Evolutionary conservation across 202 grass and related monocot genomes (phyloP).

Genomic region (Saccharum hybrid): DNA sequence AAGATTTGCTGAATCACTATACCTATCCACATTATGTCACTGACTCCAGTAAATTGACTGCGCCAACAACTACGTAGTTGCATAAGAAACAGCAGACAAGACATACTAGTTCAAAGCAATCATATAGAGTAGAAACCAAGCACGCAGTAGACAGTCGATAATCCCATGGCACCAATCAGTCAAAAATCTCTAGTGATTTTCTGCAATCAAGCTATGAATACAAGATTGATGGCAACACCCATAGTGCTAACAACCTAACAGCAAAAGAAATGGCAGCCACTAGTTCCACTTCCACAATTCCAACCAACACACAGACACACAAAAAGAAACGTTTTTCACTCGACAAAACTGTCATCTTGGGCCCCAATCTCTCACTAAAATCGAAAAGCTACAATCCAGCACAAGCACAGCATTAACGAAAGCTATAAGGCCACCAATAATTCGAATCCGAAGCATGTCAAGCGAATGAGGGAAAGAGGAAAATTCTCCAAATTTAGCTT

Average conservation of each 20-base stretch:
- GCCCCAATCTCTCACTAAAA: conserved; percentile 39
- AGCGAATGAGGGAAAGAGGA: background rate
- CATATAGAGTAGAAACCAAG: background rate
- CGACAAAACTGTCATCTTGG: background rate
- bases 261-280: conserved; percentile 29
- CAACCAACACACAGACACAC: conserved; percentile 25
- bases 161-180: conserved; percentile 25
- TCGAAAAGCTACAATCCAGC: conserved; percentile 34
- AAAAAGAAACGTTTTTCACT: background rate
- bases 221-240: conserved; percentile 31
- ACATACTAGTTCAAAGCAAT: conserved; percentile 19
- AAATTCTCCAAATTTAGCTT: conserved; percentile 42
- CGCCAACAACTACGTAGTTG: conserved; percentile 19
- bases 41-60: conserved; percentile 34
- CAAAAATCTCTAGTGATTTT: conserved; percentile 20
- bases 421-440: conserved; percentile 40
- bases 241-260: conserved; percentile 41
- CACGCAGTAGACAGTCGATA: conserved; percentile 23
- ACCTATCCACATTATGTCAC: conserved; percentile 38
- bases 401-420: conserved; percentile 29
- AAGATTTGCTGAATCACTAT: conserved; percentile 35
- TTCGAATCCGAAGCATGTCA: conserved; percentile 28
- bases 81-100: conserved; percentile 10
- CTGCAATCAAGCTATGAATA: conserved; percentile 37
- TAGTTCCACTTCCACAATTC: conserved; percentile 34